Percentiles rank a stretch among this genome's conserved stretches.
phyloP scores from a whole-genome alignment of 345 rosid genomes.

The Tarenaya hassleriana region DNA sequence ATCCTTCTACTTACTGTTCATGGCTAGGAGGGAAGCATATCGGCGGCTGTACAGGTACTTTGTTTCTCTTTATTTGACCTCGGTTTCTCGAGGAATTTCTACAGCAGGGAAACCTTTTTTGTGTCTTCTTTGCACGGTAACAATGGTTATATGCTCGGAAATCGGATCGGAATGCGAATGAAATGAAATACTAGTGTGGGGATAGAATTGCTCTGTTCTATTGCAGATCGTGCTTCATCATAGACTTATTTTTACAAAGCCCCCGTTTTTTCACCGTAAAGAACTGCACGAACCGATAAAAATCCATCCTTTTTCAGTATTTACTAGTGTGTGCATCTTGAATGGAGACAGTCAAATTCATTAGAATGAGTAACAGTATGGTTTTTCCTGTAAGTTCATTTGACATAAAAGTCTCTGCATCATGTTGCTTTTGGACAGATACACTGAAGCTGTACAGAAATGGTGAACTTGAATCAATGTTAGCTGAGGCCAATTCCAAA shows the following conservation, averaged over 20 bases:
- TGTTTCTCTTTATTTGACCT: neutral
- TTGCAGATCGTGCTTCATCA: neutral
- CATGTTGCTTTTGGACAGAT: conserved; percentile 49
- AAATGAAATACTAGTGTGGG: no score
- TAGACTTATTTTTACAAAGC: no score
- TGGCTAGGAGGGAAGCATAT: conserved; percentile 88
- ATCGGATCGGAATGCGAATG: no score
- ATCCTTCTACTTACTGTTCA: conserved; percentile 4
- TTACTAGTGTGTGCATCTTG: neutral
- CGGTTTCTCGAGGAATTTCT: neutral
- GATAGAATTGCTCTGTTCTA: no score
- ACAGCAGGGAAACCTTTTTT: neutral
- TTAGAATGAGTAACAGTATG: no score
- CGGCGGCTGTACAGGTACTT: conserved; percentile 90
- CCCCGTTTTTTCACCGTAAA: neutral
- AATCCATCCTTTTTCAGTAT: neutral
- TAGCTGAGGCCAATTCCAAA: conserved; percentile 49
- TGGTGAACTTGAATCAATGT: conserved; percentile 62
- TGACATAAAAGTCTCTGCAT: no score
- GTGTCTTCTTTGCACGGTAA: neutral
- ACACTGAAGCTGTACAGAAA: conserved; percentile 64
- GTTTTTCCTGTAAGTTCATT: no score
- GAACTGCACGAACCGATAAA: neutral
- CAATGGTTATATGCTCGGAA: neutral
- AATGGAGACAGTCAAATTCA: neutral